Conservation (phyloP, 371 early-diverging fungal species). For the Apophysomyces sp. region DNA sequence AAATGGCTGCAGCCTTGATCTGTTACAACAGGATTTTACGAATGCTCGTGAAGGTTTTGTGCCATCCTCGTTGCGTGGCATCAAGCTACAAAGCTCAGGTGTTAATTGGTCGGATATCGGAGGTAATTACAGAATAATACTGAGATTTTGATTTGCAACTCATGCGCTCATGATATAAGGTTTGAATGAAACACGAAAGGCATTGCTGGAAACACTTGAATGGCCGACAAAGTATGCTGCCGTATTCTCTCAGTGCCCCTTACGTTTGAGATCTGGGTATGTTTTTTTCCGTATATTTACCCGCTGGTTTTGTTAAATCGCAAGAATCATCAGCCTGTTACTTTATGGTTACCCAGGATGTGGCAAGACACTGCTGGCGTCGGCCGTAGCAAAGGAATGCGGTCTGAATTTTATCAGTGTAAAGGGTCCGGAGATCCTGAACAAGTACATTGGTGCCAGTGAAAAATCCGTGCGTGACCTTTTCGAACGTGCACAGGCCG, state of each 20-base stretch:
- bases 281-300: not conserved
- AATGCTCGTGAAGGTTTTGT: conserved; percentile 79
- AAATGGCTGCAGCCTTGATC: conserved; percentile 9
- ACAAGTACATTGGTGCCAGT: conserved; percentile 96
- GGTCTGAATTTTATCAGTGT: conserved; percentile 94
- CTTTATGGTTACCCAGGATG: conserved; percentile 95
- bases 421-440: conserved; percentile 95
- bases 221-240: conserved; percentile 94
- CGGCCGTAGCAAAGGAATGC: conserved; percentile 91
- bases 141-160: too few species aligned
- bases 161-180: conserved; percentile 50
- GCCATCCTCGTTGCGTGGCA: conserved; percentile 80
- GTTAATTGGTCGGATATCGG: conserved; percentile 92
- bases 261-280: conserved; percentile 89
- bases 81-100: conserved; percentile 75
- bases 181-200: conserved; percentile 75
- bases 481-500: conserved; percentile 92
- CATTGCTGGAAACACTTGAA: conserved; percentile 88
- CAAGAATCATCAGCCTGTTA: conserved; percentile 60
- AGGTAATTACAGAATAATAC: conserved; percentile 32
- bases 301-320: not conserved
- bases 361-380: conserved; percentile 93
- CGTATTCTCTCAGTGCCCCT: conserved; percentile 84
- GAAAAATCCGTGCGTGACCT: conserved; percentile 88
- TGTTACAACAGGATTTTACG: conserved; percentile 67